Conservation (phyloP, 495 filamentous ascomycete genomes). For the Talaromyces thailandensis region DNA sequence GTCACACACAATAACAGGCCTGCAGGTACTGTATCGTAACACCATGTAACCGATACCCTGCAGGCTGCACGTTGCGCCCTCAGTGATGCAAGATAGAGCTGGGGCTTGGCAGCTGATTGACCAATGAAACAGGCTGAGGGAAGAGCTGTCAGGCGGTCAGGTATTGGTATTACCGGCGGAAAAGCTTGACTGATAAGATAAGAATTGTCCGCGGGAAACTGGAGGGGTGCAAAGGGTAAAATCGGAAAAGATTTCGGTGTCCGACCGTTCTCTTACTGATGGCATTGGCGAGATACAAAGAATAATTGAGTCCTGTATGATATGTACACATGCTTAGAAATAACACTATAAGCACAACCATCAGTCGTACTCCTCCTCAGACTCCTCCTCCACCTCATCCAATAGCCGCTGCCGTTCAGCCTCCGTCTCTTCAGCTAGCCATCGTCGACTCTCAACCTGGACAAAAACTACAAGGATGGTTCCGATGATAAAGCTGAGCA, state of each 20-base stretch:
- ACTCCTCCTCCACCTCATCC: constrained; percentile 19
- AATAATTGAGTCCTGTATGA: background rate
- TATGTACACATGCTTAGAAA: too few relatives aligned
- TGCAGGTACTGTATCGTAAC: background rate
- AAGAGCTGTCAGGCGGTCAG: background rate
- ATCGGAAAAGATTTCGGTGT: constrained; percentile 6
- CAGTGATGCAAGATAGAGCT: background rate
- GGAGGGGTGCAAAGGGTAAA: background rate
- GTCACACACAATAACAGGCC: background rate
- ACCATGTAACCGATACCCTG: background rate
- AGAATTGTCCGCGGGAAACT: constrained; percentile 6
- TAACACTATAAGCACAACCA: too few relatives aligned
- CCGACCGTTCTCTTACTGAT: background rate
- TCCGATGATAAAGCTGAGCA: constrained; percentile 54
- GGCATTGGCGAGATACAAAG: background rate
- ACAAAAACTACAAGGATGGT: constrained; percentile 52
- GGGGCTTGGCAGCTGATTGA: background rate
- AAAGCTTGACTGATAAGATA: constrained; percentile 6
- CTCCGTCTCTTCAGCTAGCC: constrained; percentile 12
- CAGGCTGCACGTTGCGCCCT: background rate
- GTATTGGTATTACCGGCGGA: constrained; percentile 5
- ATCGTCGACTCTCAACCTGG: constrained; percentile 18
- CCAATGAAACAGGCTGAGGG: background rate
- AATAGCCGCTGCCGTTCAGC: constrained; percentile 23
- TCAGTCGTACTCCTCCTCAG: constrained; percentile 14